Base-by-base conservation (phyloP, 1,284 basidiomycete species). In the Tylopilus sp. region DNA sequence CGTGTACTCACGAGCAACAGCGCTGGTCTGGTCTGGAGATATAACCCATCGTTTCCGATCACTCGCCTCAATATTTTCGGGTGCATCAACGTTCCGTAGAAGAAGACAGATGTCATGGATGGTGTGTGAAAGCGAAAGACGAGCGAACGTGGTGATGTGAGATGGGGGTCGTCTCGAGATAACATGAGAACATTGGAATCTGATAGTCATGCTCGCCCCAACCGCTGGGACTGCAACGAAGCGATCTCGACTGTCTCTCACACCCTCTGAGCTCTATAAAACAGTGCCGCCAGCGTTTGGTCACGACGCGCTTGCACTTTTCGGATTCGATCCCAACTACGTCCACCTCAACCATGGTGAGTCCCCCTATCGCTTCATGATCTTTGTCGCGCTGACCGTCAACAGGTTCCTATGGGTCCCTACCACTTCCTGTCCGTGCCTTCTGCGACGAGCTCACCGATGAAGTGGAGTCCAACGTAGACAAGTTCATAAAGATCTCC, bases 71-170 rank as follows among this genome's bases (percentile, higher is more conserved):
- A 70, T 56, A 90, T 81, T 44, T 75, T 77, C 10, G 87, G 86
- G 54, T 88, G 84, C 73, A 87, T 81, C 23, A 90, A 68, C 0
- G 88, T 92, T 25, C 92, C 92, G 64, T 95, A 93, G 73, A 93
- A 92, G 69, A 95, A 94, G 5, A 87, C 87, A 50, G 73, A 68
- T 25, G 41, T 28, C 66, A 61, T 65, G 7, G 53, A 25, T 41
- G 36, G 29, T 18, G 28, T 44, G 33, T 42, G 44, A 33, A 18
- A 44, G 34, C 0, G 41, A 37, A 19, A 16, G 39, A 38, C n/a
- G 49, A 34, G 29, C 29, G 41, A 35, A n/a, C 6, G 21, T 4
- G 12, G 12, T 8, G 36, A 4, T 4, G 6, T n/a, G 36, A 53
- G 34, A 45, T 15, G 13, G 37, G 34, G 26, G 30, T 34, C 16